These are phyloP conservation scores for Periconia sp. DNA, from an alignment of 2,329 filamentous ascomycete genomes.

Conservation along the genomic window DNA sequence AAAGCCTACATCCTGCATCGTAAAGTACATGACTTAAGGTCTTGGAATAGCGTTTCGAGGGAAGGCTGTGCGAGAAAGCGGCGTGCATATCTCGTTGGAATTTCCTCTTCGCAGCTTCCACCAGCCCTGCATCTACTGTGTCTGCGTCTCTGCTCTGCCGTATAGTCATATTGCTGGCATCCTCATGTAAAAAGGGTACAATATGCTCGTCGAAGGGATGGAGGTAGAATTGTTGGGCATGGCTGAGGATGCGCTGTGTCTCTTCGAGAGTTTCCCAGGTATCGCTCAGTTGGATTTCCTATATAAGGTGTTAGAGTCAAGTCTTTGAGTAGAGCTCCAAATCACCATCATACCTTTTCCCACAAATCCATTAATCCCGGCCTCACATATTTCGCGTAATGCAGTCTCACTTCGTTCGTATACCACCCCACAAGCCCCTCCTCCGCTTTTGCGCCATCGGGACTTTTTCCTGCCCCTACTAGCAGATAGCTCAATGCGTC, in stretches of 20 bases:
- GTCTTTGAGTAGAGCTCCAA: conserved; percentile 22
- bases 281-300: conserved; percentile 25
- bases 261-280: conserved; percentile 37
- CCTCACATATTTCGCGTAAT: conserved; percentile 43
- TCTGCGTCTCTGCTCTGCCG: conserved; percentile 44
- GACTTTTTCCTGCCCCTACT: conserved; percentile 33
- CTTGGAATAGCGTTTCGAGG: conserved; percentile 51
- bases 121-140: conserved; percentile 15
- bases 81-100: conserved; percentile 66
- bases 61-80: conserved; percentile 65
- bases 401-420: conserved; percentile 44
- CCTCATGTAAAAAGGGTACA: conserved; percentile 30
- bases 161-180: conserved; percentile 25
- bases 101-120: conserved; percentile 37
- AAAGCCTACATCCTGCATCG: conserved; percentile 53
- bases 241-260: conserved; percentile 40
- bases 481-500: conserved; percentile 41
- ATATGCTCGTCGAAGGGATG: conserved; percentile 39
- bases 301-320: conserved; percentile 1
- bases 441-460: conserved; percentile 23
- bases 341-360: conserved; percentile 17
- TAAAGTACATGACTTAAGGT: conserved; percentile 60
- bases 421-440: conserved; percentile 48
- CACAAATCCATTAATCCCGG: conserved; percentile 33
- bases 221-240: conserved; percentile 42